Percentiles rank a stretch among this genome's conserved stretches.
phyloP scores from a whole-genome alignment of 2,329 filamentous ascomycete species.

The Scortechinia acanthostroma region DNA sequence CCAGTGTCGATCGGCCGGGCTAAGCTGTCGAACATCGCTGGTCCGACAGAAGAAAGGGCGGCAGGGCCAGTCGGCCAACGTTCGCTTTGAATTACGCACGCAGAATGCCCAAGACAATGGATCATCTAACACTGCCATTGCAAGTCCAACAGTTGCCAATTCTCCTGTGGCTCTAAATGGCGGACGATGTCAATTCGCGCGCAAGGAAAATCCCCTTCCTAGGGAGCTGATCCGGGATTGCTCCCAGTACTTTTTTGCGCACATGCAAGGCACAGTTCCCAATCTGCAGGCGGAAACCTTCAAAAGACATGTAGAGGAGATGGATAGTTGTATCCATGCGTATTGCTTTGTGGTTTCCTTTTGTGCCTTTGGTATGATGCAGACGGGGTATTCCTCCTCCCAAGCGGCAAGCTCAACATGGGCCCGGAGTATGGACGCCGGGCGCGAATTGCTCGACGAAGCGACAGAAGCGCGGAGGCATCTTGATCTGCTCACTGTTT shows the following conservation, averaged over 20 bases:
- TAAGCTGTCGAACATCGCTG: slow-evolving; percentile 68
- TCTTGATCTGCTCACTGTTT: slow-evolving; percentile 37
- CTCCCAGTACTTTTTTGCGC: slow-evolving; percentile 61
- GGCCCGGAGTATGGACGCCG: slow-evolving; percentile 62
- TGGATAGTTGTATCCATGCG: slow-evolving; percentile 54
- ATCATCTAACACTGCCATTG: slow-evolving; percentile 46
- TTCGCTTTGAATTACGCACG: slow-evolving; percentile 68
- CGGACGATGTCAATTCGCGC: no score
- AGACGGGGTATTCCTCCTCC: slow-evolving; percentile 57
- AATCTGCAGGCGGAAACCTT: slow-evolving; percentile 51
- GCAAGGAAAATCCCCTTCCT: slow-evolving; percentile 53
- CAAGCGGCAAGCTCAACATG: slow-evolving; percentile 50
- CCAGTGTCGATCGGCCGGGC: slow-evolving; percentile 61
- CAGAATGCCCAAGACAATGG: slow-evolving; percentile 52
- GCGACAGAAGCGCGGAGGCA: slow-evolving; percentile 42
- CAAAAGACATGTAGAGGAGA: slow-evolving; percentile 48
- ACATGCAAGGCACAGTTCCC: slow-evolving; percentile 58
- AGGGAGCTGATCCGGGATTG: slow-evolving; percentile 59
- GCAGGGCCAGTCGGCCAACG: slow-evolving; percentile 68
- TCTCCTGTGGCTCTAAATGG: no score
- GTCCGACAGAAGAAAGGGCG: slow-evolving; percentile 73
- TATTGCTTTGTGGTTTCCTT: slow-evolving; percentile 61
- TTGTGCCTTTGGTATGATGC: slow-evolving; percentile 62
- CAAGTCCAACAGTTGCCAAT: slow-evolving; percentile 34
- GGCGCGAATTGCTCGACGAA: slow-evolving; percentile 54